Base-by-base conservation (phyloP, 148 eudicot species). In the Amaranthus cruentus region DNA sequence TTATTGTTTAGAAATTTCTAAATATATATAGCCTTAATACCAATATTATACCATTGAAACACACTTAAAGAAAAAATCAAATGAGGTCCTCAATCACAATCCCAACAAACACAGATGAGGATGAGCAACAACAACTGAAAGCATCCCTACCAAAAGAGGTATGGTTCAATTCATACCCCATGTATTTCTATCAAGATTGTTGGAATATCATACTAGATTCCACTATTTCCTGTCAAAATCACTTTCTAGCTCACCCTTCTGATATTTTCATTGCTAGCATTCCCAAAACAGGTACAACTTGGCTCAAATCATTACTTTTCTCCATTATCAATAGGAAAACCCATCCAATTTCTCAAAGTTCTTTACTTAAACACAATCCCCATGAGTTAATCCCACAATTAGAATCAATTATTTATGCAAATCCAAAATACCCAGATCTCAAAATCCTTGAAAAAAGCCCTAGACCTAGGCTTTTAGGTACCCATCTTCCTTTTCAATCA, bases 401-500 rank as follows among this genome's bases (percentile, higher is more conserved):
- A 67, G 84, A 81, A 51, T 81, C 79, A 52, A 77, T 48, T 2
- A 81, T 69, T 38, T 81, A 77, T 14, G 77, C 81, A 3, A 73
- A 55, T 59, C 64, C 66, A 18, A 75, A 15, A 44, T 79, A 47
- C 62, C 79, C 70, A 43, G 74, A 6, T 4, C 8, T 56, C 18
- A 7, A 12, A 15, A 38, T 8, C n/a, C 64, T 72, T 7, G 60
- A 66, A 3, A 66, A 47, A 0, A 56, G 49, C 47, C 84, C 88
- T 2, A 52, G 74, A 14, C 77, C 88, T 2, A 52, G 74, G 11
- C 77, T 85, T 52, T 52, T 83, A 5, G 88, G 79, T 6, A 83
- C 90, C 56, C 93, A 85, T 55, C 61, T 89, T 18, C 88, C 93
- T 1, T 70, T 61, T 47, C 46, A 55, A 5, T 68, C 84, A 9